phyloP scores from a whole-genome alignment of 192 early-diverging fungal genomes.

The Coemansia guatemalensis region DNA sequence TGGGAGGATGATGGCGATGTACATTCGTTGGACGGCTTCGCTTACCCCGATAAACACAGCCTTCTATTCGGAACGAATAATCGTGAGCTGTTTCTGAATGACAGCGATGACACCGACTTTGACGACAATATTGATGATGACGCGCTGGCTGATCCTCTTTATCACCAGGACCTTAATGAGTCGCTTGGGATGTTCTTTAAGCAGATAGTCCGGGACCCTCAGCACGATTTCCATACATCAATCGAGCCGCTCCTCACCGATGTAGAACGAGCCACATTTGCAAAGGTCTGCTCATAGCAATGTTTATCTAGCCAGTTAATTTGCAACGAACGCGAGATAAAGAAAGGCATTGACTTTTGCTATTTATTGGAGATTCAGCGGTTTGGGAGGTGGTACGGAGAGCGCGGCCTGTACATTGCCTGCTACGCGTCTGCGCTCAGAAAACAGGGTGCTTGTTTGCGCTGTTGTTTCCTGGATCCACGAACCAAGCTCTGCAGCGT shows the following conservation, averaged over 20 bases:
- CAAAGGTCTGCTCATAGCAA: slow-evolving; percentile 15
- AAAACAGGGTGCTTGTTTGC: slow-evolving; percentile 39
- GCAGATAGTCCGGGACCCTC: slow-evolving; percentile 19
- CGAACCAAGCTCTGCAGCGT: slow-evolving; percentile 12
- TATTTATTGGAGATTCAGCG: slow-evolving; percentile 17
- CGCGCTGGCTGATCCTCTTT: slow-evolving; percentile 44
- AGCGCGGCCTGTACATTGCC: slow-evolving; percentile 45
- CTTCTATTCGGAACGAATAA: slow-evolving; percentile 22
- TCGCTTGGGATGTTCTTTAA: slow-evolving; percentile 32
- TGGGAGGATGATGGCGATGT: slow-evolving; percentile 58
- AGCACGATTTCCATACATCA: slow-evolving; percentile 13
- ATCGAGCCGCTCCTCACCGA: slow-evolving; percentile 34
- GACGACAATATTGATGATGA: slow-evolving; percentile 45
- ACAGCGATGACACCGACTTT: slow-evolving; percentile 22
- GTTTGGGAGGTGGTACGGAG: slow-evolving; percentile 34
- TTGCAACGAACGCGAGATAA: not conserved
- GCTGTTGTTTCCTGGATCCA: slow-evolving; percentile 33
- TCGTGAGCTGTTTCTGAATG: slow-evolving; percentile 3
- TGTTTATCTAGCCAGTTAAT: not conserved
- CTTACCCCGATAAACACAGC: slow-evolving; percentile 20
- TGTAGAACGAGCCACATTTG: slow-evolving; percentile 21
- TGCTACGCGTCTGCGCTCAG: slow-evolving; percentile 41
- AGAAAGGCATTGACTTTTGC: not conserved
- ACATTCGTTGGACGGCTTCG: slow-evolving; percentile 10
- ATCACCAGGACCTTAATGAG: slow-evolving; percentile 49